A percentile compares a stretch with the other conserved stretches of the same genome.
These are phyloP conservation scores for Suillus brevipes DNA, from an alignment of 768 basidiomycete species.

Conservation along the genomic window DNA sequence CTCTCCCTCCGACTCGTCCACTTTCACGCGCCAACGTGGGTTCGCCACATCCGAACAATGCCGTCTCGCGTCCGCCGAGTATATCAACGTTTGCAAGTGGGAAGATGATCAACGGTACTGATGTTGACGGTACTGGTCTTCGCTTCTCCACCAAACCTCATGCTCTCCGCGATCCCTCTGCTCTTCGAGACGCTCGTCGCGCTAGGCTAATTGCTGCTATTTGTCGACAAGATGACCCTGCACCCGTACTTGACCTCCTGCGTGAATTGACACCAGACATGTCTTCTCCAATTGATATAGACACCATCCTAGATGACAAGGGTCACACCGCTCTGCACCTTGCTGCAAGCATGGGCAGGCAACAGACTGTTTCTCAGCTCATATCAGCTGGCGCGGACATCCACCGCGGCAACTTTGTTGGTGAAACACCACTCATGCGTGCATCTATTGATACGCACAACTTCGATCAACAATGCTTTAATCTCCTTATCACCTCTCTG, in stretches of 20 bases:
- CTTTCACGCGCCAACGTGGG: constrained; percentile 35
- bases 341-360: constrained; percentile 82
- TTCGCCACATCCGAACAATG: constrained; percentile 42
- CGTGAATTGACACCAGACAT: constrained; percentile 58
- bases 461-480: constrained; percentile 76
- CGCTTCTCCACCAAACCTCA: constrained; percentile 73
- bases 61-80: constrained; percentile 49
- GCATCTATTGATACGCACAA: constrained; percentile 88
- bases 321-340: constrained; percentile 94
- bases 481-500: constrained; percentile 60
- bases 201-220: constrained; percentile 66
- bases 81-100: constrained; percentile 44
- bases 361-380: constrained; percentile 65
- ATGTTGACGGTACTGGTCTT: constrained; percentile 45
- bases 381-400: constrained; percentile 81
- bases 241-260: constrained; percentile 58
- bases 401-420: constrained; percentile 87
- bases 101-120: constrained; percentile 40
- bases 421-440: constrained; percentile 93
- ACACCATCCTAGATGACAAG: constrained; percentile 89
- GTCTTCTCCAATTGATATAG: constrained; percentile 52
- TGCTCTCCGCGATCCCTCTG: constrained; percentile 53
- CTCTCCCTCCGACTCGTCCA: constrained; percentile 25
- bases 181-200: constrained; percentile 53
- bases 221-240: constrained; percentile 68